Evolutionary conservation across 2,329 filamentous ascomycete species (phyloP).

Genomic region (Penicillium sclerotigenum): DNA sequence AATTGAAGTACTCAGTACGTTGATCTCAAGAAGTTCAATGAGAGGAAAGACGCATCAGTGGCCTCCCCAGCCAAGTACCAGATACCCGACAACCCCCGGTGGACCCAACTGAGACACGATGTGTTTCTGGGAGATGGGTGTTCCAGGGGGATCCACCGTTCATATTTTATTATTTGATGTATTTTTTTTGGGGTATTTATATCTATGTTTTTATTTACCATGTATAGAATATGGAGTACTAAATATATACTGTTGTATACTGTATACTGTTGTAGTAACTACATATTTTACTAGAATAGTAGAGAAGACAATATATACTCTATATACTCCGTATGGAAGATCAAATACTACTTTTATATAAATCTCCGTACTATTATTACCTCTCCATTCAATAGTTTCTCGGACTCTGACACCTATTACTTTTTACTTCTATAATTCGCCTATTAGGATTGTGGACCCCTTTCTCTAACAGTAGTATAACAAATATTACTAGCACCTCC

Average conservation of each 20-base stretch:
- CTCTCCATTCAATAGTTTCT: background rate
- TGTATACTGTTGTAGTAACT: too few relatives aligned
- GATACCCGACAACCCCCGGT: conserved; percentile 13
- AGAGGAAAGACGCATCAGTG: background rate
- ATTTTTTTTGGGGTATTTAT: too few relatives aligned
- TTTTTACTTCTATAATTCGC: background rate
- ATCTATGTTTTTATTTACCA: too few relatives aligned
- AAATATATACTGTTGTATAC: too few relatives aligned
- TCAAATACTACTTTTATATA: too few relatives aligned
- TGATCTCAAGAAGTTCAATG: background rate
- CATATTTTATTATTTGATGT: background rate
- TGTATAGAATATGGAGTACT: too few relatives aligned
- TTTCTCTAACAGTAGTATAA: conserved; percentile 1
- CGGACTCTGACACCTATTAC: background rate
- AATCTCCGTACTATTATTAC: background rate
- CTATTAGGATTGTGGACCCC: background rate
- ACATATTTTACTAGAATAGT: too few relatives aligned
- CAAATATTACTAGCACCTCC: background rate
- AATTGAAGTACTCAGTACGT: background rate
- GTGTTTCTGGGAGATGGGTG: conserved; percentile 25
- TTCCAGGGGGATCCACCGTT: conserved; percentile 5
- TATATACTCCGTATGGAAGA: too few relatives aligned
- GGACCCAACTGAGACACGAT: conserved; percentile 33
- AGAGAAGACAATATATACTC: too few relatives aligned
- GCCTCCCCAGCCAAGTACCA: conserved; percentile 11